Evolutionary conservation across 768 basidiomycete species (phyloP).

Genomic region (Lentinula edodes): DNA sequence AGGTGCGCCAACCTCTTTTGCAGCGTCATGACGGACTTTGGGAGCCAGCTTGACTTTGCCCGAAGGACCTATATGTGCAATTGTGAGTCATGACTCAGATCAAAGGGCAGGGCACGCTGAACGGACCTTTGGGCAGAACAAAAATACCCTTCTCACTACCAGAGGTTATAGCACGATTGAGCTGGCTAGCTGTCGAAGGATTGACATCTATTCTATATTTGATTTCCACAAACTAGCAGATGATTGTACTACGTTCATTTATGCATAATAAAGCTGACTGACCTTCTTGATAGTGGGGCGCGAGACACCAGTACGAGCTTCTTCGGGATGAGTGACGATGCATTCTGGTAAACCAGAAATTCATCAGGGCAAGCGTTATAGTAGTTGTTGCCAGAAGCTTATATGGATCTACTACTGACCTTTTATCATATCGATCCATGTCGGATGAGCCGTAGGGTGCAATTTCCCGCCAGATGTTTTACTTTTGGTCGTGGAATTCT

Average conservation of each 20-base stretch:
- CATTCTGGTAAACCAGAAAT: constrained; percentile 40
- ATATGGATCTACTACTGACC: constrained; percentile 31
- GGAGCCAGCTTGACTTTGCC: constrained; percentile 58
- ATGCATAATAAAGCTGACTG: constrained; percentile 11
- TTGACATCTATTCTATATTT: constrained; percentile 78
- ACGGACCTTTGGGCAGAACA: constrained; percentile 42
- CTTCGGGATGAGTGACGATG: constrained; percentile 65
- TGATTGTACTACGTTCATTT: constrained; percentile 11
- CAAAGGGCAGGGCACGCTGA: background rate
- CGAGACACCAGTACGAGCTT: constrained; percentile 72
- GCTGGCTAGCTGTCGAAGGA: constrained; percentile 65
- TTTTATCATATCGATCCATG: constrained; percentile 79
- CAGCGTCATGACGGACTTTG: constrained; percentile 53
- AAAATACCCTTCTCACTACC: constrained; percentile 46
- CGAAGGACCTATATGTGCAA: constrained; percentile 24
- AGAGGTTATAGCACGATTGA: constrained; percentile 72
- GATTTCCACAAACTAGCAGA: constrained; percentile 67
- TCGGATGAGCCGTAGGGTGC: constrained; percentile 46
- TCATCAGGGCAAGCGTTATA: constrained; percentile 29
- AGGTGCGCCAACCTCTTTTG: constrained; percentile 37
- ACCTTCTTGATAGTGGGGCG: constrained; percentile 81
- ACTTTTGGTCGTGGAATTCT: constrained; percentile 27
- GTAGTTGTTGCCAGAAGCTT: background rate
- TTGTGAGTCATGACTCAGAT: background rate
- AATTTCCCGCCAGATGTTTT: constrained; percentile 25